These are phyloP conservation scores for Melanopsichium pennsylvanicum DNA, from an alignment of 1,284 basidiomycete species.

Conservation along the genomic window DNA sequence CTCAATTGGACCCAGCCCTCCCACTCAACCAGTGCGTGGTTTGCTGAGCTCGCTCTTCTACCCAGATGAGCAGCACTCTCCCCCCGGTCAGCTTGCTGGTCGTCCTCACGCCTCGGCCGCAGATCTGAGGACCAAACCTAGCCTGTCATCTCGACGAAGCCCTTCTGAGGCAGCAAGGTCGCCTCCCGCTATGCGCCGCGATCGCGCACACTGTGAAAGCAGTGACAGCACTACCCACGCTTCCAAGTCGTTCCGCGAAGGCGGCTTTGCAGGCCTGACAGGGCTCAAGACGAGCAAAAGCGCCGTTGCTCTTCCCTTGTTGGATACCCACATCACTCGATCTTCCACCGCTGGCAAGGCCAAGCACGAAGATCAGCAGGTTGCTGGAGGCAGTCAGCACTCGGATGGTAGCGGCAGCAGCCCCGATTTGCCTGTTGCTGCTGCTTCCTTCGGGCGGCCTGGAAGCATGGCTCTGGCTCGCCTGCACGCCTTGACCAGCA, in stretches of 20 bases:
- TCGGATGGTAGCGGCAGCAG: slow-evolving; percentile 36
- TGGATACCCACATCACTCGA: slow-evolving; percentile 68
- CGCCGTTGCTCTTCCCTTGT: slow-evolving; percentile 70
- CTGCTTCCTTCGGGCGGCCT: slow-evolving; percentile 24
- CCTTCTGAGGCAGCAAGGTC: slow-evolving; percentile 17
- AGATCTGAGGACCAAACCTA: slow-evolving; percentile 39
- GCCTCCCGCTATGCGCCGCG: slow-evolving; percentile 23
- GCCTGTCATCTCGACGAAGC: slow-evolving; percentile 13
- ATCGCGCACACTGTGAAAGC: slow-evolving; percentile 35
- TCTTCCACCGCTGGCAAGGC: slow-evolving; percentile 65
- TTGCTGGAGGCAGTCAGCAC: slow-evolving; percentile 19
- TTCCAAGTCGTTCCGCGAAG: slow-evolving; percentile 28
- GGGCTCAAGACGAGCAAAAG: slow-evolving; percentile 73
- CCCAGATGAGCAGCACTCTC: slow-evolving; percentile 57
- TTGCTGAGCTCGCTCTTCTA: slow-evolving; percentile 63
- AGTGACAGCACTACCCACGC: slow-evolving; percentile 23
- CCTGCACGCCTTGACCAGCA: slow-evolving; percentile 37
- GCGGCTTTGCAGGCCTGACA: slow-evolving; percentile 26
- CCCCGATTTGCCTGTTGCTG: slow-evolving; percentile 26
- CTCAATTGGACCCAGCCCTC: slow-evolving; percentile 25
- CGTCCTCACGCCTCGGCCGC: slow-evolving; percentile 57
- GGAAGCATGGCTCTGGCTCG: slow-evolving; percentile 44
- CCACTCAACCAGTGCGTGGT: slow-evolving; percentile 48
- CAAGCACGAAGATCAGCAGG: slow-evolving; percentile 22
- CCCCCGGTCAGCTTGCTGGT: slow-evolving; percentile 53